phyloP scores from a whole-genome alignment of 1,139 yeast species.

The Candida tropicalis region DNA sequence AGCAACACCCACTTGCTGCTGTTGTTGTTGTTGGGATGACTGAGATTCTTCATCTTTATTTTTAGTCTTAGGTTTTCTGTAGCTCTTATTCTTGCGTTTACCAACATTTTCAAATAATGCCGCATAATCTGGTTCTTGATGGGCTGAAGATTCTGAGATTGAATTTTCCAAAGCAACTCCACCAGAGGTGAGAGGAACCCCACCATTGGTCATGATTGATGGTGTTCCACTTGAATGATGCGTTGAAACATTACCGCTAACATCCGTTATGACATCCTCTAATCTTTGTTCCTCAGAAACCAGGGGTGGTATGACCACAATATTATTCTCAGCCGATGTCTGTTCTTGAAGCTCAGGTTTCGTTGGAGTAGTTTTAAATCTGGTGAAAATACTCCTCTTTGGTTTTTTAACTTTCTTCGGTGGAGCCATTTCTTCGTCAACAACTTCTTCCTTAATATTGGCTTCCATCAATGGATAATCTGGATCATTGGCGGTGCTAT shows the following conservation, averaged over 20 bases:
- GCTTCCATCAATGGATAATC: slow-evolving; percentile 24
- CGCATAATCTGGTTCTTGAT: slow-evolving; percentile 45
- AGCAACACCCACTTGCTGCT: slow-evolving; percentile 4
- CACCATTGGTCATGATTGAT: slow-evolving; percentile 23
- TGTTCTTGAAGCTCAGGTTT: slow-evolving; percentile 12
- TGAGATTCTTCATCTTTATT: slow-evolving; percentile 18
- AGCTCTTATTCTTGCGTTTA: slow-evolving; percentile 34
- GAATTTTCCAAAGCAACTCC: slow-evolving; percentile 14
- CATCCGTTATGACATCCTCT: slow-evolving; percentile 17
- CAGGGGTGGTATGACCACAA: not conserved
- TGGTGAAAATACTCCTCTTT: slow-evolving; percentile 42
- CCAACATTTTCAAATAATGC: slow-evolving; percentile 51
- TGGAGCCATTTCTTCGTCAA: slow-evolving; percentile 22
- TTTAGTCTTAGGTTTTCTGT: slow-evolving; percentile 23
- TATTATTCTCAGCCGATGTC: slow-evolving; percentile 4
- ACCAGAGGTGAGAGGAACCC: not conserved
- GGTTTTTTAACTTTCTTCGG: slow-evolving; percentile 34
- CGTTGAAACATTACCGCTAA: slow-evolving; percentile 14
- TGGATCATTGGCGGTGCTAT: slow-evolving; percentile 8
- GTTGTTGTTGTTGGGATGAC: slow-evolving; percentile 7
- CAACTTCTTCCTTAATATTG: slow-evolving; percentile 27
- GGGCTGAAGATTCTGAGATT: slow-evolving; percentile 19
- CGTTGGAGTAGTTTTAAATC: slow-evolving; percentile 40
- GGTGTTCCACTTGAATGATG: slow-evolving; percentile 30
- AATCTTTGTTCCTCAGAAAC: slow-evolving; percentile 8